A percentile compares a stretch with the other conserved stretches of the same genome.
phyloP scores from a whole-genome alignment of 2,329 filamentous ascomycete genomes.

The Colletotrichum caudatum region DNA sequence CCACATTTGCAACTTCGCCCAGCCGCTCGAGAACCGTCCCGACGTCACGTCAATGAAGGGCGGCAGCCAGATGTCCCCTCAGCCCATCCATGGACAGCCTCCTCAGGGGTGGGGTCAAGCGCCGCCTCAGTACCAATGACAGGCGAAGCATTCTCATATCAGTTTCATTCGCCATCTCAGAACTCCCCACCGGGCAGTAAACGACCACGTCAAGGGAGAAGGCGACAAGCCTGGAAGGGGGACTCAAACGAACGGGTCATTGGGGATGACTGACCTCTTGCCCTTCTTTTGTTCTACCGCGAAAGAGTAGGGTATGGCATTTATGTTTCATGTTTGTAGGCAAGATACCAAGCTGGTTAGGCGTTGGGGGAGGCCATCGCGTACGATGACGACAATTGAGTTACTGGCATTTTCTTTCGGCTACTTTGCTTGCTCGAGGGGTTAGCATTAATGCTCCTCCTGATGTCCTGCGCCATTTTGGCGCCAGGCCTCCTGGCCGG shows the following conservation, averaged over 20 bases:
- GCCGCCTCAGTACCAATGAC: constrained; percentile 40
- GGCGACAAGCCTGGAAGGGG: background rate
- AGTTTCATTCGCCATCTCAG: background rate
- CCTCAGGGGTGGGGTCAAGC: constrained; percentile 51
- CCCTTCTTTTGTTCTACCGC: background rate
- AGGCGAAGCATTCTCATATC: background rate
- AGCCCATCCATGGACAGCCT: constrained; percentile 49
- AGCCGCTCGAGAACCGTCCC: constrained; percentile 70
- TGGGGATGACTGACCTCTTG: background rate
- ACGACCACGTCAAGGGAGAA: background rate
- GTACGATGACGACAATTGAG: constrained; percentile 13
- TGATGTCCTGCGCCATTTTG: background rate
- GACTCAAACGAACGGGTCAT: background rate
- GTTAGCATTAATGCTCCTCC: background rate
- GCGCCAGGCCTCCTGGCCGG: too few species aligned
- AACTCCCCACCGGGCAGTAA: background rate
- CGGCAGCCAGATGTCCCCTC: constrained; percentile 50
- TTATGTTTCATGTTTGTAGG: constrained; percentile 4
- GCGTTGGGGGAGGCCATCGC: constrained; percentile 17
- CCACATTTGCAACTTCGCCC: constrained; percentile 81
- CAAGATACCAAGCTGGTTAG: constrained; percentile 34
- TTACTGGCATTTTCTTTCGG: background rate
- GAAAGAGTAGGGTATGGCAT: background rate
- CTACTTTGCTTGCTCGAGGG: background rate
- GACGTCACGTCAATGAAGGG: constrained; percentile 67